Percentiles rank a stretch among this genome's conserved stretches.
Evolutionary conservation across 257 asterid genomes (phyloP).

Genomic region (Solanum chmielewskii): DNA sequence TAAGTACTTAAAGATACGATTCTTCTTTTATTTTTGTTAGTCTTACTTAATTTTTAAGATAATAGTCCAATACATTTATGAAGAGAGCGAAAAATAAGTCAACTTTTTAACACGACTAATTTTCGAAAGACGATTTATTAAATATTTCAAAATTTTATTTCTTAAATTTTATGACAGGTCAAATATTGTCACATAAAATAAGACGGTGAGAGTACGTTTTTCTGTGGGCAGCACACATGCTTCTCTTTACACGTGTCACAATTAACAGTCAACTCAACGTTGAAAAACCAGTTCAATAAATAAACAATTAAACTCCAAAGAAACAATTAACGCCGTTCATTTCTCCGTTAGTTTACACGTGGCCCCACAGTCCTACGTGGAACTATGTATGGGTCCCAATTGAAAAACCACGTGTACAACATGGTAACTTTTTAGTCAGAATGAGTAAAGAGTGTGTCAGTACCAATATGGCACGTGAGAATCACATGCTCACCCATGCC

Average conservation of each 20-base stretch:
- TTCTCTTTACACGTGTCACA: background rate
- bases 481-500: background rate
- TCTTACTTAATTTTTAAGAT: too few species aligned
- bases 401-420: background rate
- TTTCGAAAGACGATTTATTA: fast-evolving
- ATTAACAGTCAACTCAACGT: background rate
- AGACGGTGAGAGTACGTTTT: too few species aligned
- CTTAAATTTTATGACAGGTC: too few species aligned
- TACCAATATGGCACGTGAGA: background rate
- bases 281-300: background rate
- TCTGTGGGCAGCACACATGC: background rate
- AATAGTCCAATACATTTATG: too few species aligned
- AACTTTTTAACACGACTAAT: too few species aligned
- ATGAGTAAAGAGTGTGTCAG: background rate
- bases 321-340: background rate
- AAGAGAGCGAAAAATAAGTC: too few species aligned
- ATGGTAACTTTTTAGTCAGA: background rate
- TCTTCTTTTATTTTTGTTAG: too few species aligned
- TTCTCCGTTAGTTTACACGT: background rate
- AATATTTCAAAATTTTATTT: too few species aligned
- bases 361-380: background rate
- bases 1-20: too few species aligned
- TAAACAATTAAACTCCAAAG: background rate
- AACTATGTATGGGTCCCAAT: background rate
- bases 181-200: too few species aligned